Percentiles rank a stretch among this genome's conserved stretches.
Evolutionary conservation across 2,329 filamentous ascomycete genomes (phyloP).

Genomic region (Magnaporthales sp.): DNA sequence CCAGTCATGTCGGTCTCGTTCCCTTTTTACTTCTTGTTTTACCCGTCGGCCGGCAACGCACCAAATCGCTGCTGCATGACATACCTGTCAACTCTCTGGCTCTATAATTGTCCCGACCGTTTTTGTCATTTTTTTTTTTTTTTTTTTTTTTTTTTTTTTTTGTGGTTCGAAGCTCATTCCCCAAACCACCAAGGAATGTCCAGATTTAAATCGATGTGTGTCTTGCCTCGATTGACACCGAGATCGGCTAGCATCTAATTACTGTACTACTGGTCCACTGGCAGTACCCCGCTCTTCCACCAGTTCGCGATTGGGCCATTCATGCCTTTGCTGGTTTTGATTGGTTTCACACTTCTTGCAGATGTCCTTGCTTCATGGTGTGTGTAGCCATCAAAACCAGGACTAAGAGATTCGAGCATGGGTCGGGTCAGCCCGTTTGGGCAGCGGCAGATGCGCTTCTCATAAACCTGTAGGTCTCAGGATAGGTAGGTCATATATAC

Average conservation of each 20-base stretch:
- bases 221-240: background rate
- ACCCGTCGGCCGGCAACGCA: background rate
- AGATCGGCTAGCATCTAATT: background rate
- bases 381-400: too few relatives aligned
- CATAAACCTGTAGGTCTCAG: background rate
- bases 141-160: background rate
- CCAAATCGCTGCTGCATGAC: background rate
- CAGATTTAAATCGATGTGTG: background rate
- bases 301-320: background rate
- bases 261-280: background rate
- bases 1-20: too few relatives aligned
- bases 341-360: background rate
- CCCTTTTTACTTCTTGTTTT: background rate
- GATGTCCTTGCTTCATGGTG: background rate
- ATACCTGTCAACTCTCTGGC: background rate
- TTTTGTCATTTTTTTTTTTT: background rate
- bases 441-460: background rate
- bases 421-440: background rate
- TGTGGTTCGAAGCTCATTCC: too few relatives aligned
- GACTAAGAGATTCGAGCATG: background rate
- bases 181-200: too few relatives aligned
- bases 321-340: background rate
- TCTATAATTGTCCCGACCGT: background rate
- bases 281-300: background rate
- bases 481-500: background rate